phyloP scores from a whole-genome alignment of 495 filamentous ascomycete species.

The Penicillium samsonianum region DNA sequence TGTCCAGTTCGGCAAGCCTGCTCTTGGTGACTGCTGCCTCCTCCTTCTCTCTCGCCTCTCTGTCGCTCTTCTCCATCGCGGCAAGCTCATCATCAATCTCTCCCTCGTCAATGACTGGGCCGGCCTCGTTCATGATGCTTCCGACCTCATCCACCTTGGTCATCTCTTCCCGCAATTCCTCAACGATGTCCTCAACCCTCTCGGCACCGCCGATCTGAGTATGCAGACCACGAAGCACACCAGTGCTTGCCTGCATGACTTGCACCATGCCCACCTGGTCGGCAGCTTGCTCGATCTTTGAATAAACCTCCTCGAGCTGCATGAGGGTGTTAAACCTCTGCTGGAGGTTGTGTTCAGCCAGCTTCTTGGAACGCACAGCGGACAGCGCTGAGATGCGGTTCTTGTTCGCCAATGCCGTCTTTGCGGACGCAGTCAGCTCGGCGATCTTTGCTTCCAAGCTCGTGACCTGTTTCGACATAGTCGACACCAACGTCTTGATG shows the following conservation, averaged over 20 bases:
- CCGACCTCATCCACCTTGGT: constrained; percentile 79
- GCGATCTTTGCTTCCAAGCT: constrained; percentile 56
- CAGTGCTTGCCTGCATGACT: constrained; percentile 76
- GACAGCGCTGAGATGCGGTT: constrained; percentile 73
- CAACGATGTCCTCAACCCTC: constrained; percentile 72
- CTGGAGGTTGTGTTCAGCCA: constrained; percentile 68
- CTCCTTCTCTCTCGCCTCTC: constrained; percentile 54
- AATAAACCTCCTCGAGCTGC: constrained; percentile 81
- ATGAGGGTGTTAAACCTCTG: constrained; percentile 66
- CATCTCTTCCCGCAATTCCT: constrained; percentile 77
- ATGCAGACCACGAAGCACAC: constrained; percentile 71
- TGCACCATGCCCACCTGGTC: constrained; percentile 78
- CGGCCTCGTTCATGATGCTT: constrained; percentile 66
- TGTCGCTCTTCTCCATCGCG: constrained; percentile 68
- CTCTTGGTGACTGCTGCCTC: constrained; percentile 47
- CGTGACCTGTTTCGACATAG: constrained; percentile 63
- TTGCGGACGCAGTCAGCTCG: constrained; percentile 55
- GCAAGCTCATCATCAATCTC: constrained; percentile 90
- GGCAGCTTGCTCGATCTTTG: constrained; percentile 79
- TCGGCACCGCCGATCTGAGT: constrained; percentile 74
- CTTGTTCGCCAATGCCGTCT: constrained; percentile 65
- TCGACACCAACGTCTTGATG: constrained; percentile 66
- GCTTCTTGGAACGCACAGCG: constrained; percentile 79
- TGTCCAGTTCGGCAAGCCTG: constrained; percentile 49
- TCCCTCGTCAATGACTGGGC: constrained; percentile 67